Evolutionary conservation across 495 filamentous ascomycete genomes (phyloP).

Genomic region (Astrothelium macrocarpum): DNA sequence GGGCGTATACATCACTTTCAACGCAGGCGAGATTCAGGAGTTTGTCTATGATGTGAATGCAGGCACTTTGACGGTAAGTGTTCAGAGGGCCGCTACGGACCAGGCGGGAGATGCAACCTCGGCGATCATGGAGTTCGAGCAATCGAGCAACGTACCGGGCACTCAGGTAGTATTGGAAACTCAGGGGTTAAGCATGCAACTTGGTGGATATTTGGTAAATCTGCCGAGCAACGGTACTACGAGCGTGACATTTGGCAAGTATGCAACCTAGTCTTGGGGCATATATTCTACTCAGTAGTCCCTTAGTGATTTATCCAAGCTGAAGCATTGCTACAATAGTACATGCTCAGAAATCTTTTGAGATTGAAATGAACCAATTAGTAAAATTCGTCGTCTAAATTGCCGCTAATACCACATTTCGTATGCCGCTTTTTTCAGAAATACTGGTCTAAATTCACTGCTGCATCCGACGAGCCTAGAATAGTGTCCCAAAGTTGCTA

Average conservation of each 20-base stretch:
- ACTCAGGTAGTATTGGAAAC: neutral
- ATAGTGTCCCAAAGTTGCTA: too few species aligned
- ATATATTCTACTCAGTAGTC: too few species aligned
- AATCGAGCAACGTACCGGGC: neutral
- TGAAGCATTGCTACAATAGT: too few species aligned
- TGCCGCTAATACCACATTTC: too few species aligned
- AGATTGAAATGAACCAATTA: too few species aligned
- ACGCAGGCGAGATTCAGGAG: slow-evolving; percentile 33
- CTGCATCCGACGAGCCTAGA: too few species aligned
- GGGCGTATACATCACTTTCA: slow-evolving; percentile 33
- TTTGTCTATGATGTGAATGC: slow-evolving; percentile 1
- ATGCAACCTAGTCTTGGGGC: too few species aligned
- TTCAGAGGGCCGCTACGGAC: neutral
- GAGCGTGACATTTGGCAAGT: neutral
- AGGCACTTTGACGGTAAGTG: neutral
- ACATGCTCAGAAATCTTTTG: too few species aligned
- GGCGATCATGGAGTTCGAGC: slow-evolving; percentile 6
- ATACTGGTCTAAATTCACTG: too few species aligned
- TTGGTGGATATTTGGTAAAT: neutral
- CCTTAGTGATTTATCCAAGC: too few species aligned
- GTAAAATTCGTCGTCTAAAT: too few species aligned
- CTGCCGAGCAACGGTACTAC: neutral
- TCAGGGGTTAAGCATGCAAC: neutral
- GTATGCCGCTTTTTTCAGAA: too few species aligned
- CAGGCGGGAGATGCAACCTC: neutral